Percentiles rank a stretch among this genome's conserved stretches.
Conservation (phyloP, 352 stramenopile genomes). For the Globisporangium ultimum region DNA sequence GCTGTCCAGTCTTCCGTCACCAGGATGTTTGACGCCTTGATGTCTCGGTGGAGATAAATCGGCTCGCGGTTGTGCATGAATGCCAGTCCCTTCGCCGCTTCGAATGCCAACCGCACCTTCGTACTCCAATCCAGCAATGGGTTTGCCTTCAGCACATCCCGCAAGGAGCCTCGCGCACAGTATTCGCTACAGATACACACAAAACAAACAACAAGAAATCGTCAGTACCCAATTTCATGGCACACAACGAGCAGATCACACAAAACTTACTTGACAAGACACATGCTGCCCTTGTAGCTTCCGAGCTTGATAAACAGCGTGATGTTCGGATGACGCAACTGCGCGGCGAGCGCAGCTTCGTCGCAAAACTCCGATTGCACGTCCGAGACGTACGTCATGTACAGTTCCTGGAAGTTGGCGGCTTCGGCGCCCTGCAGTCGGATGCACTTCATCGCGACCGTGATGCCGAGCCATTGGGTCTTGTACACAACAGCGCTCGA, state of each 20-base stretch:
- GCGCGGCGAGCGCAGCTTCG: slow-evolving; percentile 55
- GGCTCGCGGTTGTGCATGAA: slow-evolving; percentile 78
- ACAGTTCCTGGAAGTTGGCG: slow-evolving; percentile 40
- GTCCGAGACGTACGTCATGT: slow-evolving; percentile 64
- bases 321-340: slow-evolving; percentile 71
- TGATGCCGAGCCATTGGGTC: slow-evolving; percentile 70
- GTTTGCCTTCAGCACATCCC: slow-evolving; percentile 58
- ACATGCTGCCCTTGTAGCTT: slow-evolving; percentile 62
- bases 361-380: slow-evolving; percentile 64
- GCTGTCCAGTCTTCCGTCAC: slow-evolving; percentile 71
- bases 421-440: slow-evolving; percentile 42
- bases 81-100: slow-evolving; percentile 64
- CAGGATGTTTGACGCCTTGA: slow-evolving; percentile 75
- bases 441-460: slow-evolving; percentile 73
- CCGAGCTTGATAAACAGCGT: slow-evolving; percentile 73
- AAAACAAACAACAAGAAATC: slow-evolving; percentile 11
- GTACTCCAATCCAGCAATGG: slow-evolving; percentile 64
- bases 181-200: slow-evolving; percentile 44
- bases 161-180: slow-evolving; percentile 54
- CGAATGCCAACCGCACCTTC: slow-evolving; percentile 64
- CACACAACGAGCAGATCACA: background rate
- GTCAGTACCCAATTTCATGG: slow-evolving; percentile 6
- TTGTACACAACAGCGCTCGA: slow-evolving; percentile 67
- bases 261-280: slow-evolving; percentile 62
- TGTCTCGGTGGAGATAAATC: slow-evolving; percentile 71